phyloP scores from a whole-genome alignment of 1,284 basidiomycete species.

The Omphalotus olearius region DNA sequence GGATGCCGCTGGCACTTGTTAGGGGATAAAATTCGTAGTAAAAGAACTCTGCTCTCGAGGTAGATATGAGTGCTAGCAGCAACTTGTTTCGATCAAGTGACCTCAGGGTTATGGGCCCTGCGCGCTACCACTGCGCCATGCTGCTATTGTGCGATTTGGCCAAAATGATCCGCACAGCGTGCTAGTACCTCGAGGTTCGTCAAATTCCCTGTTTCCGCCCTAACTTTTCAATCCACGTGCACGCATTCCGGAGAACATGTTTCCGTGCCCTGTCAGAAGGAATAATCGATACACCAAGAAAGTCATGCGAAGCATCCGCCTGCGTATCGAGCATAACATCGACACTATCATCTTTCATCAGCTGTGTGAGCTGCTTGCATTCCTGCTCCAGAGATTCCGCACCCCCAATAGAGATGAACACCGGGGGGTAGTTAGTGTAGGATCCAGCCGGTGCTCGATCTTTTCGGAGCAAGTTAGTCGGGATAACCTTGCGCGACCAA shows the following conservation, averaged over 20 bases:
- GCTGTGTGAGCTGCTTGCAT: constrained; percentile 12
- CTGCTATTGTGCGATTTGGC: constrained; percentile 11
- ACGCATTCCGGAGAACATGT: constrained; percentile 1
- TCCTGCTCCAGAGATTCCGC: constrained; percentile 17
- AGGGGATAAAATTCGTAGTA: too few relatives aligned
- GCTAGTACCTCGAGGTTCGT: too few relatives aligned
- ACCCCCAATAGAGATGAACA: constrained; percentile 19
- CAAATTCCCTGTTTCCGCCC: background rate
- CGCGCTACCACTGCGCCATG: constrained; percentile 24
- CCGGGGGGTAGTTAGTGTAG: constrained; percentile 17
- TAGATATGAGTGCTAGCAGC: too few relatives aligned
- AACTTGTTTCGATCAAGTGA: constrained; percentile 25
- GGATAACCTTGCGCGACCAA: background rate
- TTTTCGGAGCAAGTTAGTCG: background rate
- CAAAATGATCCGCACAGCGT: too few relatives aligned
- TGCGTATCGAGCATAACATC: constrained; percentile 19
- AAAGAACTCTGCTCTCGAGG: too few relatives aligned
- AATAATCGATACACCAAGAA: constrained; percentile 8
- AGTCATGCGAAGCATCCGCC: constrained; percentile 22
- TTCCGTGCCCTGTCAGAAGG: constrained; percentile 7
- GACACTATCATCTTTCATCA: constrained; percentile 18
- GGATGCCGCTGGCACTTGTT: too few relatives aligned
- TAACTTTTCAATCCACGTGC: constrained; percentile 9
- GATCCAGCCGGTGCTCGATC: constrained; percentile 16
- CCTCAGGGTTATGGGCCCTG: constrained; percentile 24